Conservation (phyloP, 192 early-diverging fungal species). For the Jimgerdemannia flammicorona region DNA sequence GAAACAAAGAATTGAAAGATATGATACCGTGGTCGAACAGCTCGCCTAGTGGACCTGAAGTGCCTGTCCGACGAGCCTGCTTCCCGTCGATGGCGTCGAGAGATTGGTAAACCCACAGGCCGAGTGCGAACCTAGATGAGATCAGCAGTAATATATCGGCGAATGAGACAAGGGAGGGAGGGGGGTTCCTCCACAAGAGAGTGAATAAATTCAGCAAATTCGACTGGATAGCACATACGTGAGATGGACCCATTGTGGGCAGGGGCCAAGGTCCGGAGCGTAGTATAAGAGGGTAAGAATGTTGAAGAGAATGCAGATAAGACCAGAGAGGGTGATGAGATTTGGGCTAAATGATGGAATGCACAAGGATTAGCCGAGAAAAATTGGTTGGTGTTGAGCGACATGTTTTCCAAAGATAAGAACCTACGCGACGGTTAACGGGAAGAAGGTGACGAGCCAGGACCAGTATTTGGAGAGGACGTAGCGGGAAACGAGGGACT, state of each 20-base stretch:
- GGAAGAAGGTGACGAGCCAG: slow-evolving; percentile 79
- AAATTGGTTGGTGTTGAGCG: too few species aligned
- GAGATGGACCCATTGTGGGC: slow-evolving; percentile 81
- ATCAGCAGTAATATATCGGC: too few species aligned
- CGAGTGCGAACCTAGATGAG: slow-evolving; percentile 54
- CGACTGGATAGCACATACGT: neutral
- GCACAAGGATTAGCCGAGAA: too few species aligned
- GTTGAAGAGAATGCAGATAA: slow-evolving; percentile 75
- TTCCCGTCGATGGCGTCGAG: slow-evolving; percentile 96
- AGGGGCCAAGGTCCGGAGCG: slow-evolving; percentile 66
- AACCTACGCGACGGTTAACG: slow-evolving; percentile 81
- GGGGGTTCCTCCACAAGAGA: neutral
- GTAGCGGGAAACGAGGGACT: slow-evolving; percentile 70
- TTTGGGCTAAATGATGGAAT: slow-evolving; percentile 81
- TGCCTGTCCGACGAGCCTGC: slow-evolving; percentile 87
- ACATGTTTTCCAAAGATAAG: too few species aligned
- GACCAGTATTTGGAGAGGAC: slow-evolving; percentile 86
- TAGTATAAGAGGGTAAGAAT: slow-evolving; percentile 68
- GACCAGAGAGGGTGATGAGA: slow-evolving; percentile 84
- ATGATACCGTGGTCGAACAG: slow-evolving; percentile 89
- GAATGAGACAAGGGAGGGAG: too few species aligned
- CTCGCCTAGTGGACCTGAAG: slow-evolving; percentile 88
- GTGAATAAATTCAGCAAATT: too few species aligned
- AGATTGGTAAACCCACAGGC: slow-evolving; percentile 85
- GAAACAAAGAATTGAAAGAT: slow-evolving; percentile 19